These are phyloP conservation scores for Debaryomyces tyrocola DNA, from an alignment of 805 yeast species.

Conservation along the genomic window DNA sequence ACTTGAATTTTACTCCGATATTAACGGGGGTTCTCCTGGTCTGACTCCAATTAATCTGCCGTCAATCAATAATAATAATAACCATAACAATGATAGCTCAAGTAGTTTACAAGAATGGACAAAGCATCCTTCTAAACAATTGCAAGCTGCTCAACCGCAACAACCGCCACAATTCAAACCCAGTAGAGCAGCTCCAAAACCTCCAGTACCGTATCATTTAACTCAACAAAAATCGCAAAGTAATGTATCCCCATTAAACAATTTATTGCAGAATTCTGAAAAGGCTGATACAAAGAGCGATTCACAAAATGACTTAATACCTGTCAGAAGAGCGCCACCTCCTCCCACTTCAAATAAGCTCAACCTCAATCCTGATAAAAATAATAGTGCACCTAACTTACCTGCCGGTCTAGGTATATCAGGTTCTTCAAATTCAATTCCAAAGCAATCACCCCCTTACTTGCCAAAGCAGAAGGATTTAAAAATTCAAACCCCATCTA, in stretches of 20 bases:
- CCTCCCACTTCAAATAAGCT: constrained; percentile 37
- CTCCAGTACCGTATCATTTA: constrained; percentile 43
- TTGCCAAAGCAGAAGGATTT: constrained; percentile 26
- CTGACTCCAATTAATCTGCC: constrained; percentile 30
- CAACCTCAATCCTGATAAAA: constrained; percentile 2
- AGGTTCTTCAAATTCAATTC: constrained; percentile 15
- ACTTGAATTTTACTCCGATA: constrained; percentile 53
- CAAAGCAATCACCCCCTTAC: constrained; percentile 32
- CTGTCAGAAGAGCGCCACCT: constrained; percentile 57
- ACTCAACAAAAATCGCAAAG: constrained; percentile 12
- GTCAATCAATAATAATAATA: constrained; percentile 8
- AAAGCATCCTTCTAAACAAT: constrained; percentile 17
- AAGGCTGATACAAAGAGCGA: constrained; percentile 7
- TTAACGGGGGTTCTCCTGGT: constrained; percentile 39
- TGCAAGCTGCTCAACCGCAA: not conserved
- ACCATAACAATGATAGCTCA: constrained; percentile 1
- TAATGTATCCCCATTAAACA: constrained; percentile 34
- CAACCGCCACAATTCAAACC: constrained; percentile 28
- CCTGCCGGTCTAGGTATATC: constrained; percentile 26
- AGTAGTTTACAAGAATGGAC: constrained; percentile 43
- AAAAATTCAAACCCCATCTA: constrained; percentile 29
- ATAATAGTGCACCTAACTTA: constrained; percentile 6
- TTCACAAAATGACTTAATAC: constrained; percentile 36
- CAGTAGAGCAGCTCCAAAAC: constrained; percentile 42
- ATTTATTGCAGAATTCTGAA: constrained; percentile 26